Base-by-base conservation (phyloP, 106 monocot species). In the Dioscorea zingiberensis region DNA sequence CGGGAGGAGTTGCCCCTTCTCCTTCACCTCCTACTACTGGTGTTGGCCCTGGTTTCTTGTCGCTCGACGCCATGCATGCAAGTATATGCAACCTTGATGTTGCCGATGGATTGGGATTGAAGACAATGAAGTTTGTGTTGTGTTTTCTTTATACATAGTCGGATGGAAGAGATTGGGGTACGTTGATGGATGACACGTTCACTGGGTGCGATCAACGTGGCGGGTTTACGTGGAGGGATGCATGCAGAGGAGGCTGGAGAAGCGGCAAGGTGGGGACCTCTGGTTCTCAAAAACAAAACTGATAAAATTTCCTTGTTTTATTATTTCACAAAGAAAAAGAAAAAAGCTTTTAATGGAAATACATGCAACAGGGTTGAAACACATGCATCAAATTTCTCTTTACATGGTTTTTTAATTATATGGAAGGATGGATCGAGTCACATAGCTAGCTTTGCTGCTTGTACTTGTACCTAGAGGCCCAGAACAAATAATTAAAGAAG, bases 1-100 rank as follows among this genome's bases (percentile, higher is more conserved):
- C 89, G 0, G 80, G 88, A 48, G 73, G 81, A 3, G 64, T 64
- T n/a, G 76, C 46, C 10, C 27, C 71, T 13, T 19, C 67, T 21
- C 15, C 55, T n/a, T n/a, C n/a, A n/a, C 55, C 58, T 9, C 47
- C 60, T 1, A 63, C 48, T 25, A 28, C 15, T 46, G 80, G 55
- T 6, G 80, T 69, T 15, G 63, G 57, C 14, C 28, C 44, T 25
- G 71, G 77, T 6, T 58, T 47, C 56, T 69, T 26, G 67, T 80
- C 80, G 63, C 83, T 87, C 7, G 87, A 87, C 1, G 87, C 76
- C 87, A 83, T 87, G 10, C n/a, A n/a, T n/a, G n/a, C n/a, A n/a
- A n/a, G n/a, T n/a, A n/a, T n/a, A n/a, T n/a, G n/a, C 2, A 3
- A 28, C 1, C 30, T 26, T 27, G 13, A 62, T 27, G 30, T 29